These are phyloP conservation scores for Globisporangium middletonii DNA, from an alignment of 352 stramenopile species.

Conservation along the genomic window DNA sequence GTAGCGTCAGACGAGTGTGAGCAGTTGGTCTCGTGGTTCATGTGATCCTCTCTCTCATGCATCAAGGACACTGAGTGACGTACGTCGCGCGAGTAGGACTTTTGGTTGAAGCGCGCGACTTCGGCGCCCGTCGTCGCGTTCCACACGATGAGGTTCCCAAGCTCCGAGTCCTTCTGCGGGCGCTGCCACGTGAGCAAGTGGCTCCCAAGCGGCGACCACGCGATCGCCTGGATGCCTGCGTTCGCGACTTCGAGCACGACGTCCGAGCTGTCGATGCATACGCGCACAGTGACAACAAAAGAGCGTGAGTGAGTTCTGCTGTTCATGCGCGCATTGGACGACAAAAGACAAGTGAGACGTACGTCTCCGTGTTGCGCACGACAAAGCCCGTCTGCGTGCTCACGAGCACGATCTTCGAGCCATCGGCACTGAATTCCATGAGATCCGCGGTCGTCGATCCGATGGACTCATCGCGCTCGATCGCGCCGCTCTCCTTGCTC, in stretches of 20 bases:
- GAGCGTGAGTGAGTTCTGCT: neutral
- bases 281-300: neutral
- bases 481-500: slow-evolving; percentile 34
- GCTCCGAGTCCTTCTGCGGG: slow-evolving; percentile 59
- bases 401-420: slow-evolving; percentile 60
- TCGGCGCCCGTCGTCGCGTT: slow-evolving; percentile 45
- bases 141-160: slow-evolving; percentile 85
- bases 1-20: neutral
- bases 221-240: slow-evolving; percentile 64
- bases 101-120: slow-evolving; percentile 80
- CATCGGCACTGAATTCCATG: slow-evolving; percentile 73
- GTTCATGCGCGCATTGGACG: too few species aligned
- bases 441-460: slow-evolving; percentile 40
- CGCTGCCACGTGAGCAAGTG: slow-evolving; percentile 88
- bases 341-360: neutral
- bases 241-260: slow-evolving; percentile 61
- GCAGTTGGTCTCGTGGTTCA: neutral
- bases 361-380: slow-evolving; percentile 62
- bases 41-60: too few species aligned
- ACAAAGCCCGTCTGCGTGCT: slow-evolving; percentile 54
- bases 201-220: slow-evolving; percentile 77
- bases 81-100: slow-evolving; percentile 78
- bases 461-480: slow-evolving; percentile 53
- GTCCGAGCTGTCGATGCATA: slow-evolving; percentile 25
- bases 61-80: neutral